Evolutionary conservation across 1,284 basidiomycete genomes (phyloP), one percentile per base, ranked within the genome.

Genomic region (Polyporus tsugae): DNA sequence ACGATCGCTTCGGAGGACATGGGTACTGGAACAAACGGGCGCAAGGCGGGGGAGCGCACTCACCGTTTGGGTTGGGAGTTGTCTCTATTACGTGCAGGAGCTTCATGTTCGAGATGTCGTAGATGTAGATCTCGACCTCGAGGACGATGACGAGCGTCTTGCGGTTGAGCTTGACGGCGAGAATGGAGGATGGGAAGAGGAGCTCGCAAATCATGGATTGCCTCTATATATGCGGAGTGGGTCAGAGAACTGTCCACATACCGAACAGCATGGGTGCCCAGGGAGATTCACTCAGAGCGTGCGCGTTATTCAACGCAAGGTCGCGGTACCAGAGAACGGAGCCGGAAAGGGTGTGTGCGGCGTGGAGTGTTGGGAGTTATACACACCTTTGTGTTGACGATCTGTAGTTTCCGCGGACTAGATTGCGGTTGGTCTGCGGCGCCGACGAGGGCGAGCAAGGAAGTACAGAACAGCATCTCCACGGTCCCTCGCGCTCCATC

Each of bases 161-260:
- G 66, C 98, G 88, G 83, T 99, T 99, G 77, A 99, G 88, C 83
- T 98, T 98, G 78, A 99, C 97, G 6, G 95, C 91, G 36, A 99
- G 89, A 68, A 99, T 97, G 1, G 96, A 95, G 1, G 96, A 96
- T 0, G 97, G 97, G 80, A 99, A 99, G 19, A 97, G 88, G 25
- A 99, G 90, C 79, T 99, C 97, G 89, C 98, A 99, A 72, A 99
- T 99, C 85, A 97, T 97, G 25, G 95, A 97, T 87, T 99, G 95
- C 38, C 97, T 91, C 95, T 98, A 77, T 6, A 33, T 58, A 19
- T 25, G 33, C 19, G 29, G 42, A 33, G 11, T 22, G 22, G 0
- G 57, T 68, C 22, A 69, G 71, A 60, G 57, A 67, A 17, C 52
- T 33, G n/a, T 33, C n/a, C 49, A 38, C 0, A 44, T 15, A 42